Base-by-base conservation (phyloP, 2,329 filamentous ascomycete species). In the Xylariaceae sp. region DNA sequence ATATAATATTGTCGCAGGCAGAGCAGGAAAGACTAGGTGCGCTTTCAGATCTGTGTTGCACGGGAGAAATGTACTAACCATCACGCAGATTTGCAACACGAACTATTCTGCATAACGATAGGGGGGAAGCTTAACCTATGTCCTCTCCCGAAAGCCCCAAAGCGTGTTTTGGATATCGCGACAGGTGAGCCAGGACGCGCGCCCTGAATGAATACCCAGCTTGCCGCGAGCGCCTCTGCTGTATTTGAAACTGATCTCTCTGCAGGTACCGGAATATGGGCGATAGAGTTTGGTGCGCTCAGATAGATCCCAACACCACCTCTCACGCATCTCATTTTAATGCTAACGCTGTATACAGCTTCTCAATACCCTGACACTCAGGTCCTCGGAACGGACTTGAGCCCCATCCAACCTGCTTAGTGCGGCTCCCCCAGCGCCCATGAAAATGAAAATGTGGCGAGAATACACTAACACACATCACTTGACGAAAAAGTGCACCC, bases 231-330 rank as follows among this genome's bases (percentile, higher is more conserved):
- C n/a, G n/a, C n/a, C n/a, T n/a, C n/a, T n/a, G n/a, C n/a, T n/a
- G n/a, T n/a, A n/a, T n/a, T n/a, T n/a, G n/a, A n/a, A n/a, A n/a
- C n/a, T n/a, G n/a, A n/a, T n/a, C n/a, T n/a, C n/a, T 13, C 5
- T 13, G 2, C 14, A 56, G 54, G 57, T 8, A 73, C 70, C 4
- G 70, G 70, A 5, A 70, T 70, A 31, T 73, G 70, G 70, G 68
- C 68, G 3, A 65, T 72, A 41, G 66, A 69, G 33, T 64, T 70
- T 40, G 65, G 63, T 47, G 55, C 55, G 50, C n/a, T n/a, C n/a
- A n/a, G n/a, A n/a, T n/a, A n/a, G n/a, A n/a, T n/a, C n/a, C n/a
- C n/a, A n/a, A n/a, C n/a, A n/a, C 11, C 21, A 11, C 21, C 11
- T 11, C 11, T 11, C 6, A 24, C 21, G 7, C 21, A 24, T 24